Percentiles rank a stretch among this genome's conserved stretches.
Evolutionary conservation across 192 early-diverging fungal genomes (phyloP).

Genomic region (Podila epigama): DNA sequence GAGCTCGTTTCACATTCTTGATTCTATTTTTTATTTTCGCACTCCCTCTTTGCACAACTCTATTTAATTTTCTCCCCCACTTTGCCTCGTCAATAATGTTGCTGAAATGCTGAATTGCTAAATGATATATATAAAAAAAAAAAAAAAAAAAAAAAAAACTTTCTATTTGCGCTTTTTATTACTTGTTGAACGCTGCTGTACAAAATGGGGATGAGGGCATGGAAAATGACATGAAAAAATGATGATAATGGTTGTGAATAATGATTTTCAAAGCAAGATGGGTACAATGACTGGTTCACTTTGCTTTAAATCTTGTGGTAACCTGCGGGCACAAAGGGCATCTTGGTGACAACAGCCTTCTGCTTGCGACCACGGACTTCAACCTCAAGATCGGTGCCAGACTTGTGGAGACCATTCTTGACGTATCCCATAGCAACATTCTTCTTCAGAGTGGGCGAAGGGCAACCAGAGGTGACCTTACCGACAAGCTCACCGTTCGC

Average conservation of each 20-base stretch:
- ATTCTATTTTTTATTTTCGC: too few relatives aligned
- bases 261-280: too few relatives aligned
- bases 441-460: conserved; percentile 89
- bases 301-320: conserved; percentile 71
- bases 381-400: conserved; percentile 90
- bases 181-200: conserved; percentile 2
- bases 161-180: too few relatives aligned
- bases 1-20: too few relatives aligned
- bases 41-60: too few relatives aligned
- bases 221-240: neutral
- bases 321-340: conserved; percentile 91
- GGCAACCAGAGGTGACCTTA: conserved; percentile 91
- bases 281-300: too few relatives aligned
- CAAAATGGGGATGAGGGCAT: neutral
- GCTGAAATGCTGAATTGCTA: too few relatives aligned
- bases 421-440: conserved; percentile 99
- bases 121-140: too few relatives aligned
- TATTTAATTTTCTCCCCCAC: too few relatives aligned
- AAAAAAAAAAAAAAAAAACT: too few relatives aligned
- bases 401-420: conserved; percentile 86
- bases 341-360: conserved; percentile 85
- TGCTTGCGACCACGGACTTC: conserved; percentile 88
- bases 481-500: conserved; percentile 76
- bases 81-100: too few relatives aligned
- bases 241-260: too few relatives aligned